These are phyloP conservation scores for Angophora floribunda DNA, from an alignment of 345 rosid genomes.

Conservation along the genomic window DNA sequence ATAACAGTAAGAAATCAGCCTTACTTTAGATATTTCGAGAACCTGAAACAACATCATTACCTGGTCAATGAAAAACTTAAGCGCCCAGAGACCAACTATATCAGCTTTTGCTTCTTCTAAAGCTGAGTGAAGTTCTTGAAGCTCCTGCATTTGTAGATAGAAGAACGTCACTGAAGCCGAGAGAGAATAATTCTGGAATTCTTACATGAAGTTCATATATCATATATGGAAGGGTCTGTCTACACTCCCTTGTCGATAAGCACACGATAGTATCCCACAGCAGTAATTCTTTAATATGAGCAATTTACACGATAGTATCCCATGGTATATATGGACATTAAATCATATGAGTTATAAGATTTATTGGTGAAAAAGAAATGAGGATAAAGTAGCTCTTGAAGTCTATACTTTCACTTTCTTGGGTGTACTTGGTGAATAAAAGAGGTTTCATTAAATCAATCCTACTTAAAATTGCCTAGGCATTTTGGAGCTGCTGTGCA, in stretches of 20 bases:
- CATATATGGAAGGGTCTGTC: not conserved
- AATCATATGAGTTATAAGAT: not conserved
- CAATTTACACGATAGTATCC: not conserved
- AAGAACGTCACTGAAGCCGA: not conserved
- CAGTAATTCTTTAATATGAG: not conserved
- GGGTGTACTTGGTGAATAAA: not conserved
- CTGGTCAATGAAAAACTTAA: conserved; percentile 64
- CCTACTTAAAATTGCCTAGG: not conserved
- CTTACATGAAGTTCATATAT: not conserved
- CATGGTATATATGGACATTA: not conserved
- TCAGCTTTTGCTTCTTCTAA: conserved; percentile 97
- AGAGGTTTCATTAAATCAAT: not conserved
- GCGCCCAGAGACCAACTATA: conserved; percentile 97
- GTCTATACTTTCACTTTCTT: not conserved
- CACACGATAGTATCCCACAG: not conserved
- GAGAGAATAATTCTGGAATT: not conserved
- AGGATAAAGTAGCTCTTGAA: not conserved
- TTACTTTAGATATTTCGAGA: not conserved
- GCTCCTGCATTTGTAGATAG: conserved; percentile 42
- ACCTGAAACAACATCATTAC: conserved; percentile 12
- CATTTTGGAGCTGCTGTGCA: not conserved
- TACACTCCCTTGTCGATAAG: not conserved
- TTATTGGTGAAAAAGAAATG: not conserved
- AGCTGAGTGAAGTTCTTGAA: conserved; percentile 84
- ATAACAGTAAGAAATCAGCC: not conserved